Conservation (phyloP, 2,329 filamentous ascomycete genomes). For the Aspergillus phoenicis region DNA sequence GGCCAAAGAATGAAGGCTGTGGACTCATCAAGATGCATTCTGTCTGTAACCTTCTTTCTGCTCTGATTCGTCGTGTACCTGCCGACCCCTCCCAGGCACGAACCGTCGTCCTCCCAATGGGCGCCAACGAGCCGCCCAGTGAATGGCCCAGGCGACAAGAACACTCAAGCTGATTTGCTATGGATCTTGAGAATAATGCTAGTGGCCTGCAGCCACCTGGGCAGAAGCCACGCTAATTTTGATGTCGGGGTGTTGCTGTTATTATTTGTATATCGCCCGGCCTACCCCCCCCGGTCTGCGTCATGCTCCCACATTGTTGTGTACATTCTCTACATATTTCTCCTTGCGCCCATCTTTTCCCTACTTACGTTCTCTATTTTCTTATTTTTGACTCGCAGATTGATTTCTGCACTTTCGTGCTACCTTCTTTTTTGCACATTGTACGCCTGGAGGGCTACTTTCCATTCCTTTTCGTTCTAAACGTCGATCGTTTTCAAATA, state of each 20-base stretch:
- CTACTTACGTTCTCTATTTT: slow-evolving; percentile 15
- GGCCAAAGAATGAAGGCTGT: slow-evolving; percentile 20
- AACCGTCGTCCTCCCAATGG: slow-evolving; percentile 8
- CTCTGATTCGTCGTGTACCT: slow-evolving; percentile 17
- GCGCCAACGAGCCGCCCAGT: not conserved
- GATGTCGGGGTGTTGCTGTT: slow-evolving; percentile 12
- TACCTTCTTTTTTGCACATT: slow-evolving; percentile 5
- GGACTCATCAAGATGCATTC: slow-evolving; percentile 6
- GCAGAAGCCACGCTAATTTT: not conserved
- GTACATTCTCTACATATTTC: slow-evolving; percentile 23
- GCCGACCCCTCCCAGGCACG: slow-evolving; percentile 1
- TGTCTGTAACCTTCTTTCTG: not conserved
- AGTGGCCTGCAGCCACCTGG: not conserved
- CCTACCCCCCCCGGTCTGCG: slow-evolving; percentile 5
- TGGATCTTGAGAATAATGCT: slow-evolving; percentile 3
- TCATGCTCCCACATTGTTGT: slow-evolving; percentile 13
- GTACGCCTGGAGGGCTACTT: slow-evolving; percentile 26
- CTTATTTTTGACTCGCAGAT: slow-evolving; percentile 10
- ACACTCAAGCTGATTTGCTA: slow-evolving; percentile 8
- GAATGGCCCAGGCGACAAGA: slow-evolving; percentile 13
- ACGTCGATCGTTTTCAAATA: slow-evolving; percentile 2
- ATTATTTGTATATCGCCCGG: slow-evolving; percentile 7
- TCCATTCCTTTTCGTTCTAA: slow-evolving; percentile 19
- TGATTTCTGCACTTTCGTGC: slow-evolving; percentile 4
- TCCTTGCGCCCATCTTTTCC: slow-evolving; percentile 14